Conservation (phyloP, 495 filamentous ascomycete genomes). For the Tuber magnatum region DNA sequence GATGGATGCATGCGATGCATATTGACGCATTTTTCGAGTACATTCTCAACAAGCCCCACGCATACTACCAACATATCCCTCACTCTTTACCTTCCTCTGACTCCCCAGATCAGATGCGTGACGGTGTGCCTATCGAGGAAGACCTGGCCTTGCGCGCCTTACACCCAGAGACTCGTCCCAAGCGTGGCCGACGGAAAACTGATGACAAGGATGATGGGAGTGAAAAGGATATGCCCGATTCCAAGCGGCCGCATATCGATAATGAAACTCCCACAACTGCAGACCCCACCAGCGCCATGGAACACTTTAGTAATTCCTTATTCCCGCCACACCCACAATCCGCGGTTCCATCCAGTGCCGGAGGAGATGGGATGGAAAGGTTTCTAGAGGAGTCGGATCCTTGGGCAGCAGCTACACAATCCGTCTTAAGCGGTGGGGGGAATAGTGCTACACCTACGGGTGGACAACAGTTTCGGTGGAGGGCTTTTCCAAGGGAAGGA, state of each 20-base stretch:
- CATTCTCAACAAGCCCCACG: constrained; percentile 67
- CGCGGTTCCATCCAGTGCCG: constrained; percentile 56
- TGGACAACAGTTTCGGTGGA: constrained; percentile 48
- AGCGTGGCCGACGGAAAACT: constrained; percentile 74
- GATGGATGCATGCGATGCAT: constrained; percentile 98
- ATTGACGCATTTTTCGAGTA: constrained; percentile 96
- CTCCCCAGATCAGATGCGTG: constrained; percentile 62
- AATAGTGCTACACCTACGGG: constrained; percentile 26
- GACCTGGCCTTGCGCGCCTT: constrained; percentile 86
- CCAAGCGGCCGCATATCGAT: constrained; percentile 60
- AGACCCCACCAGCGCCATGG: constrained; percentile 48
- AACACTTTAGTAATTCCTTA: constrained; percentile 41
- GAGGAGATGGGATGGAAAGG: constrained; percentile 50
- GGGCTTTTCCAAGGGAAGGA: constrained; percentile 41
- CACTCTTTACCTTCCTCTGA: constrained; percentile 30
- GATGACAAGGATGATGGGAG: constrained; percentile 63
- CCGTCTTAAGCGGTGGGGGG: constrained; percentile 27
- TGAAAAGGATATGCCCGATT: constrained; percentile 46
- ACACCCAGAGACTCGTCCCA: constrained; percentile 81
- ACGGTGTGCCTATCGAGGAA: constrained; percentile 84
- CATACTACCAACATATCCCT: constrained; percentile 80
- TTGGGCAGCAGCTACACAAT: constrained; percentile 49
- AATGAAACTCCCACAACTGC: constrained; percentile 54
- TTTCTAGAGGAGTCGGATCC: constrained; percentile 45
- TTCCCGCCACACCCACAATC: constrained; percentile 48